Conservation (phyloP, 2,329 filamentous ascomycete species). For the Biscogniauxia sp. region DNA sequence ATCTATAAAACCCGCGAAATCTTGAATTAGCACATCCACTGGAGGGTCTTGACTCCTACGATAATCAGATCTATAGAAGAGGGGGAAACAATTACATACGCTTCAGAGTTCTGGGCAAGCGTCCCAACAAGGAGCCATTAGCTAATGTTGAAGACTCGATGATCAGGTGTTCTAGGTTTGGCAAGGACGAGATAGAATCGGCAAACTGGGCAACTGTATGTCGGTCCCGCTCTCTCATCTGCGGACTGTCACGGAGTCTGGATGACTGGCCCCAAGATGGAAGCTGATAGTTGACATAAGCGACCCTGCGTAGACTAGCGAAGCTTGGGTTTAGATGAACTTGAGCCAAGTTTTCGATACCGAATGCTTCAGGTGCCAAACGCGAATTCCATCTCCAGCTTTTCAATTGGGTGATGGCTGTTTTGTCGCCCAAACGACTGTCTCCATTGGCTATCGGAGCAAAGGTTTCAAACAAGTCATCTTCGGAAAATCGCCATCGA, state of each 20-base stretch:
- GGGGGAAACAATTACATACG: conserved; percentile 19
- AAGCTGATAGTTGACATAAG: conserved; percentile 63
- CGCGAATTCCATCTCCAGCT: conserved; percentile 64
- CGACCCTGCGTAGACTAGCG: conserved; percentile 50
- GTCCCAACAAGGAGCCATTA: conserved; percentile 64
- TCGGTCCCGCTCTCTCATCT: conserved; percentile 31
- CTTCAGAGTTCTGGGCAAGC: conserved; percentile 64
- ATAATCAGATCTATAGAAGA: background rate
- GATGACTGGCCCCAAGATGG: conserved; percentile 37
- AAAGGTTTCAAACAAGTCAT: conserved; percentile 63
- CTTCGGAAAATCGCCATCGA: conserved; percentile 64
- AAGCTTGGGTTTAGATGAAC: conserved; percentile 60
- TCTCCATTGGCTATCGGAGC: conserved; percentile 42
- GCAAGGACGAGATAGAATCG: conserved; percentile 51
- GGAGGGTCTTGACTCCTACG: background rate
- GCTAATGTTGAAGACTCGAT: conserved; percentile 75
- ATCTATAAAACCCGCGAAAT: conserved; percentile 27
- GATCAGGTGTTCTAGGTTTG: conserved; percentile 62
- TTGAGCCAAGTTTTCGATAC: conserved; percentile 46
- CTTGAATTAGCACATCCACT: background rate
- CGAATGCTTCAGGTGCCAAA: conserved; percentile 44
- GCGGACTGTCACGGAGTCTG: conserved; percentile 17
- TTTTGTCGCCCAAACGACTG: conserved; percentile 40
- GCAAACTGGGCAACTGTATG: conserved; percentile 39
- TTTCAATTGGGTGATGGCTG: conserved; percentile 37